Evolutionary conservation across 2,329 filamentous ascomycete species (phyloP).

Genomic region (Calonectria pauciramosa): DNA sequence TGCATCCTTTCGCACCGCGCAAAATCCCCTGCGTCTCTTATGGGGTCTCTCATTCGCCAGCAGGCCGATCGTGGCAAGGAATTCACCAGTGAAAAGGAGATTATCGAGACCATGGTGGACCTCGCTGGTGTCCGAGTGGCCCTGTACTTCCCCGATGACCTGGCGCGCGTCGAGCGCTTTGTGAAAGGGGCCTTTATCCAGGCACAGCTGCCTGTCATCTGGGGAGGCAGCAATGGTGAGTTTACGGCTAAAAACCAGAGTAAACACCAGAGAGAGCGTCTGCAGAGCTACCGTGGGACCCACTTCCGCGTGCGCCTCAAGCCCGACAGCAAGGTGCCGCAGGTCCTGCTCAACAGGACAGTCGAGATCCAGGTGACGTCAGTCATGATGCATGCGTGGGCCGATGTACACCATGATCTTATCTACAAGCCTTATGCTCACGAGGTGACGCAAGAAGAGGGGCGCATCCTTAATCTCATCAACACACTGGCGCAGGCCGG

Average conservation of each 20-base stretch:
- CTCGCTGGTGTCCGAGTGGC: neutral
- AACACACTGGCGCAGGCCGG: neutral
- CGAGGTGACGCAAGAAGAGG: neutral
- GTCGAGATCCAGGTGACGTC: constrained; percentile 2
- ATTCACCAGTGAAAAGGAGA: neutral
- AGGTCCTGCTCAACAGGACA: neutral
- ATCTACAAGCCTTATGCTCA: neutral
- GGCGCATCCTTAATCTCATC: neutral
- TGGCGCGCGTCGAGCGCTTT: neutral
- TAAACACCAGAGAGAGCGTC: neutral
- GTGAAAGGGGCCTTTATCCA: neutral
- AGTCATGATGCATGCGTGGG: neutral
- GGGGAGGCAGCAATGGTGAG: neutral
- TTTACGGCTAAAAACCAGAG: neutral
- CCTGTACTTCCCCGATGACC: neutral
- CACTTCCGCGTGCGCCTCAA: constrained; percentile 1
- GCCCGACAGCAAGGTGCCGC: neutral
- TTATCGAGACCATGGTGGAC: neutral
- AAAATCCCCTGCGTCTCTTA: neutral
- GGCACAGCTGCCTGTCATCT: neutral
- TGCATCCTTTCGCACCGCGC: constrained; percentile 1
- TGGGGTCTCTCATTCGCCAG: neutral
- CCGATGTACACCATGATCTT: neutral
- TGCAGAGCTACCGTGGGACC: neutral
- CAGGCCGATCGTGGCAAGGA: neutral